A percentile compares a stretch with the other conserved stretches of the same genome.
Conservation (phyloP, 768 basidiomycete species). For the Sutorius australiensis region DNA sequence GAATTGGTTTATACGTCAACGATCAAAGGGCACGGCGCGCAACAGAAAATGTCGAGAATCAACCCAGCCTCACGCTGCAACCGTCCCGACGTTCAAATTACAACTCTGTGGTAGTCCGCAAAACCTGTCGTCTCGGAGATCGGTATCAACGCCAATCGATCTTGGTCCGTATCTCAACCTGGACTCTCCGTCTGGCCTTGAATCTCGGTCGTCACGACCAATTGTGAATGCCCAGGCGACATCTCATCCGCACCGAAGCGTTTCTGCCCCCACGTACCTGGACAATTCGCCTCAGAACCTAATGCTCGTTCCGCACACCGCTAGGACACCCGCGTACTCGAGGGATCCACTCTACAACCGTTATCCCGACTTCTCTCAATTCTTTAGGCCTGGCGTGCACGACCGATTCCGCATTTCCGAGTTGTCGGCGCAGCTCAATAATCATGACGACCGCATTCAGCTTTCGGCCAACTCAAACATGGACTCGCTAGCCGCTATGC, state of each 20-base stretch:
- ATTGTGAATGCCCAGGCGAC: not conserved
- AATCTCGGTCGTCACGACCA: not conserved
- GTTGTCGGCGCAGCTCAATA: not conserved
- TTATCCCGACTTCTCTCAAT: slow-evolving; percentile 33
- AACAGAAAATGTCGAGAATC: slow-evolving; percentile 3
- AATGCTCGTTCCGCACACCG: not conserved
- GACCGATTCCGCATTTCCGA: slow-evolving; percentile 6
- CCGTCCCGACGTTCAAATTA: slow-evolving; percentile 15
- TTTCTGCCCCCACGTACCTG: not conserved
- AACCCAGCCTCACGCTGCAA: not conserved
- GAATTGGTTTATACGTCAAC: slow-evolving; percentile 30
- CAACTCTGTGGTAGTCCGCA: not conserved
- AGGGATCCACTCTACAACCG: slow-evolving; percentile 31
- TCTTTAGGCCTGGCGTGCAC: slow-evolving; percentile 21
- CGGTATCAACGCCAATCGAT: slow-evolving; percentile 2
- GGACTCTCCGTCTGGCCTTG: not conserved
- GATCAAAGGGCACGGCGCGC: slow-evolving; percentile 18
- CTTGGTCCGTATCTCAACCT: not conserved
- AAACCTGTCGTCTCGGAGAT: not conserved
- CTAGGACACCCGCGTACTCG: slow-evolving; percentile 19
- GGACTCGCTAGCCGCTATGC: not conserved
- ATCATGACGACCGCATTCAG: not conserved
- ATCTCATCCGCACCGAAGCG: not conserved
- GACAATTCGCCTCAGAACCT: not conserved
- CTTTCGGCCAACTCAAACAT: not conserved